These are phyloP conservation scores for Saturnispora diversa DNA, from an alignment of 805 yeast species.

Conservation along the genomic window DNA sequence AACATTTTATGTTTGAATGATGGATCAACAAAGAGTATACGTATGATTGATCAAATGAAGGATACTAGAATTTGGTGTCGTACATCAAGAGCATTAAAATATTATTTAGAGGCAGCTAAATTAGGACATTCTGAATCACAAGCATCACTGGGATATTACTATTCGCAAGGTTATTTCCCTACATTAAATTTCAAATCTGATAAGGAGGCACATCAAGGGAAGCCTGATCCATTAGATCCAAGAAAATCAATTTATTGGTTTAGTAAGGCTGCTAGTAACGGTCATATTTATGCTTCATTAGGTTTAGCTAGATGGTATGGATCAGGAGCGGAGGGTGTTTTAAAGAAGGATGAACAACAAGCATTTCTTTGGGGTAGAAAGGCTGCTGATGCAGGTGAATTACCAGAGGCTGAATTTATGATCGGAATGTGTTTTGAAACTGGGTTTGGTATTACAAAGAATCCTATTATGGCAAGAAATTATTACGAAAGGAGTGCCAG, in stretches of 20 bases:
- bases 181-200: conserved; percentile 28
- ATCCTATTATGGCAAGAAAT: conserved; percentile 36
- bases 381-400: conserved; percentile 49
- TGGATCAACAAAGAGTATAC: conserved; percentile 24
- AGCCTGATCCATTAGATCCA: conserved; percentile 38
- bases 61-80: conserved; percentile 28
- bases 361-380: conserved; percentile 60
- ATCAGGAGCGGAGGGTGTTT: conserved; percentile 48
- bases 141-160: conserved; percentile 61
- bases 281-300: conserved; percentile 60
- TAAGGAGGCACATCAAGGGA: conserved; percentile 21
- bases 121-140: conserved; percentile 60
- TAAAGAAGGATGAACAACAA: conserved; percentile 50
- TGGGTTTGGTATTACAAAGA: conserved; percentile 48
- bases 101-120: conserved; percentile 52
- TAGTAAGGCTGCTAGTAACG: conserved; percentile 54
- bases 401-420: conserved; percentile 59
- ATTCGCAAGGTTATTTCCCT: conserved; percentile 53
- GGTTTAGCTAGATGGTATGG: conserved; percentile 73
- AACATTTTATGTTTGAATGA: conserved; percentile 24
- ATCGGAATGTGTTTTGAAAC: conserved; percentile 60
- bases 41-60: conserved; percentile 30
- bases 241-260: conserved; percentile 67
- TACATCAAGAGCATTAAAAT: conserved; percentile 37
- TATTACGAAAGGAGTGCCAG: conserved; percentile 56